Conservation (phyloP, 108 stramenopile genomes). For the Stephanodiscus minutulus region DNA sequence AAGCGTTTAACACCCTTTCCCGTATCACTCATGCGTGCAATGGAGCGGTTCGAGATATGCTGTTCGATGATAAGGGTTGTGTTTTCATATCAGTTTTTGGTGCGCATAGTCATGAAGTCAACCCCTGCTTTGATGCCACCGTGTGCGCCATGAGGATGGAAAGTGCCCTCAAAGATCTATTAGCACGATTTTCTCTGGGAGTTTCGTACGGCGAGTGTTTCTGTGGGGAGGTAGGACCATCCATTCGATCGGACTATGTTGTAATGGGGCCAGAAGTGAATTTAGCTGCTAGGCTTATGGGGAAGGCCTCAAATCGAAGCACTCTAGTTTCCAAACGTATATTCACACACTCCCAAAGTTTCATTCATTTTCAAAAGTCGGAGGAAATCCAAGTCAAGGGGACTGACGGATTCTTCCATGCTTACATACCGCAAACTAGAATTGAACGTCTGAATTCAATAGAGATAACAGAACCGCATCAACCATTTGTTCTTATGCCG, state of each 20-base stretch:
- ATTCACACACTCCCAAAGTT: conserved; percentile 51
- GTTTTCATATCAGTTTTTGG: conserved; percentile 61
- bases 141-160: conserved; percentile 55
- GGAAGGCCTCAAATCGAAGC: conserved; percentile 51
- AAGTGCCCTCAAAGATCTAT: conserved; percentile 49
- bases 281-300: conserved; percentile 56
- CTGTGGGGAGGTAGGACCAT: conserved; percentile 55
- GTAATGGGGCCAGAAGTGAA: conserved; percentile 65
- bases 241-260: conserved; percentile 49
- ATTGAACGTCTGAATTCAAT: conserved; percentile 35
- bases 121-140: conserved; percentile 54
- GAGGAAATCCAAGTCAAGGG: conserved; percentile 54
- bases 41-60: conserved; percentile 55
- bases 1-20: conserved; percentile 49
- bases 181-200: conserved; percentile 49
- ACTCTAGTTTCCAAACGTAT: conserved; percentile 57
- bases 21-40: conserved; percentile 54
- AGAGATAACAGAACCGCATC: conserved; percentile 35
- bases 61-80: conserved; percentile 62
- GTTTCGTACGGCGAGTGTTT: conserved; percentile 59
- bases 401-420: conserved; percentile 51
- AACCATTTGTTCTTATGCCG: conserved; percentile 53
- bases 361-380: conserved; percentile 47
- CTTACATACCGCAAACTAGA: conserved; percentile 46
- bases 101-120: conserved; percentile 53